Evolutionary conservation across 495 filamentous ascomycete species (phyloP).

Genomic region (Letharia lupina): DNA sequence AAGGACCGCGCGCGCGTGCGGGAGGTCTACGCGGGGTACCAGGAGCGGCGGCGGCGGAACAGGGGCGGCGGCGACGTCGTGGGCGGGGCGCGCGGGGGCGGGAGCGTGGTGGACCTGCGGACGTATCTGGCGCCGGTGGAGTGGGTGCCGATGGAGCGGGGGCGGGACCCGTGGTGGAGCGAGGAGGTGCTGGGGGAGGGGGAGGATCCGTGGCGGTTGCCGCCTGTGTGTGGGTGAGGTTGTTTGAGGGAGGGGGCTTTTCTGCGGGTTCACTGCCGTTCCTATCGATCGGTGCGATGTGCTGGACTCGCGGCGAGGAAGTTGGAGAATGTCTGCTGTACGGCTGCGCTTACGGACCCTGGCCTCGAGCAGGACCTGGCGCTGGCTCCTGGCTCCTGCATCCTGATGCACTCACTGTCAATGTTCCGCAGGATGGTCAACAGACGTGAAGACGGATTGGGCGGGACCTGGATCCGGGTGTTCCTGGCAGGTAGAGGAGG

Average conservation of each 20-base stretch:
- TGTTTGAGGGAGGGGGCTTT: neutral
- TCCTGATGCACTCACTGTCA: neutral
- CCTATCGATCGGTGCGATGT: neutral
- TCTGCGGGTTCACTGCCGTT: too few relatives aligned
- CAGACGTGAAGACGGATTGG: neutral
- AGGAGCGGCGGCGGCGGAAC: neutral
- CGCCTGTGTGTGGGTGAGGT: neutral
- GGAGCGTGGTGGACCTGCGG: neutral
- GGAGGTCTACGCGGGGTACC: slow-evolving; percentile 10
- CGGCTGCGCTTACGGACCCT: neutral
- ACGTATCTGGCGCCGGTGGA: neutral
- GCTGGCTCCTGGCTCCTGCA: neutral
- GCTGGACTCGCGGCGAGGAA: neutral
- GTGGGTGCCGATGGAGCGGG: neutral
- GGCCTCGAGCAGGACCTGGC: neutral
- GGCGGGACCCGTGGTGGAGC: neutral
- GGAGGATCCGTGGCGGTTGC: neutral
- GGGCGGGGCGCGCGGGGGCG: neutral
- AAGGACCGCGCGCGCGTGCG: neutral
- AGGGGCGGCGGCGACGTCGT: neutral
- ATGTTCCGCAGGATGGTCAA: neutral
- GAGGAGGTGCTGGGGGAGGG: neutral
- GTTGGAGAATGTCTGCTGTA: neutral
- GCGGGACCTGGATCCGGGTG: neutral
- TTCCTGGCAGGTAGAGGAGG: neutral